phyloP scores from a whole-genome alignment of 805 yeast species.

The Torulaspora franciscae region DNA sequence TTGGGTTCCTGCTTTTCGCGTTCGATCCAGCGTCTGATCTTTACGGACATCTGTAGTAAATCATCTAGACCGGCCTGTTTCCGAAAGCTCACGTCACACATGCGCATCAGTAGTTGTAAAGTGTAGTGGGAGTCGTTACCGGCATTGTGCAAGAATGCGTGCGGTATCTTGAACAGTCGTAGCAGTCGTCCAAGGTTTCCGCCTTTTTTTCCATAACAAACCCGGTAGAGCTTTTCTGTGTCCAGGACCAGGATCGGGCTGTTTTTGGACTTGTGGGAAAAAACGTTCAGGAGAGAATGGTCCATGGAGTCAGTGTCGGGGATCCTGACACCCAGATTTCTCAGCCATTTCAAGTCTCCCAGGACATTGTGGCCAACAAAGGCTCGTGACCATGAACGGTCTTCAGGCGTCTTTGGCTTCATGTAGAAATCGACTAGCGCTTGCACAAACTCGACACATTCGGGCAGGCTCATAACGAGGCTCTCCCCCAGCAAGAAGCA shows the following conservation, averaged over 20 bases:
- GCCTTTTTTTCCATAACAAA: slow-evolving; percentile 41
- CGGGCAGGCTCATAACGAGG: slow-evolving; percentile 36
- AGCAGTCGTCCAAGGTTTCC: slow-evolving; percentile 45
- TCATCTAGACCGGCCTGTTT: slow-evolving; percentile 27
- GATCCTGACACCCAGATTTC: slow-evolving; percentile 43
- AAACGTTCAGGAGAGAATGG: slow-evolving; percentile 2
- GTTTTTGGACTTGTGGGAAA: background rate
- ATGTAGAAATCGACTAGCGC: slow-evolving; percentile 43
- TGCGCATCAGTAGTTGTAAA: slow-evolving; percentile 44
- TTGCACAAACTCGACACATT: slow-evolving; percentile 41
- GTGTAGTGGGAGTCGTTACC: slow-evolving; percentile 70
- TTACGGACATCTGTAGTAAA: slow-evolving; percentile 17
- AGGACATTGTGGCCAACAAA: slow-evolving; percentile 57
- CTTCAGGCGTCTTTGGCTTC: slow-evolving; percentile 26
- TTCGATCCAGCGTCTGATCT: slow-evolving; percentile 18
- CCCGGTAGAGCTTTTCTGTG: slow-evolving; percentile 44
- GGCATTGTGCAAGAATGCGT: slow-evolving; percentile 61
- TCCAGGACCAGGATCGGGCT: slow-evolving; percentile 36
- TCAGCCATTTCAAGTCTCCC: slow-evolving; percentile 53
- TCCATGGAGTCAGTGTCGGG: slow-evolving; percentile 31
- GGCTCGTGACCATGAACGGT: slow-evolving; percentile 31
- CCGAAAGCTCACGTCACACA: slow-evolving; percentile 43
- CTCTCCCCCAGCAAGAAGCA: slow-evolving; percentile 51
- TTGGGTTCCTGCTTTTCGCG: slow-evolving; percentile 26
- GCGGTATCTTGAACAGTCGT: slow-evolving; percentile 47